These are phyloP conservation scores for Lenwebbia sp. DNA, from an alignment of 345 rosid genomes.

Conservation along the genomic window DNA sequence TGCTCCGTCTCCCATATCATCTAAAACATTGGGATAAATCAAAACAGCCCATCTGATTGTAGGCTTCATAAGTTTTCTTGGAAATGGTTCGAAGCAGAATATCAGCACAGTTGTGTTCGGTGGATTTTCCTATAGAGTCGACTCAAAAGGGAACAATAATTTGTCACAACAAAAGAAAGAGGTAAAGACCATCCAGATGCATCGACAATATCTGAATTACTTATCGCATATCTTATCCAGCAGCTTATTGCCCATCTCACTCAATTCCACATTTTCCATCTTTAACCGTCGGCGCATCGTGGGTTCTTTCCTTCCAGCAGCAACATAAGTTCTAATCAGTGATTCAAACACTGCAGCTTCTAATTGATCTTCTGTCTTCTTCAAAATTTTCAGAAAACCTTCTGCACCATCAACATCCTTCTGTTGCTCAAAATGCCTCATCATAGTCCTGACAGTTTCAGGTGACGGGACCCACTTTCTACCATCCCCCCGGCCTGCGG, in stretches of 20 bases:
- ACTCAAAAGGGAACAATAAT: neutral
- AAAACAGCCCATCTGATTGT: neutral
- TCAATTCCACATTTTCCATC: slow-evolving; percentile 76
- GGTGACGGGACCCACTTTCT: slow-evolving; percentile 70
- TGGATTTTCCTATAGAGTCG: neutral
- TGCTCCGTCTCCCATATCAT: neutral
- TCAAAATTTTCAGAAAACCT: slow-evolving; percentile 52
- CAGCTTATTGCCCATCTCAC: slow-evolving; percentile 48
- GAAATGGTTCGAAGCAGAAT: neutral
- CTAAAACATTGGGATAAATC: neutral
- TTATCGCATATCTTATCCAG: slow-evolving; percentile 52
- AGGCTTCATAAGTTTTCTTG: neutral
- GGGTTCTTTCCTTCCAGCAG: slow-evolving; percentile 63
- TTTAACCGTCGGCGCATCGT: slow-evolving; percentile 49
- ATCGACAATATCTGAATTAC: slow-evolving; percentile 16
- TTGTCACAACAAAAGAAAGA: neutral
- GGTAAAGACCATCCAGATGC: neutral
- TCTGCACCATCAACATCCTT: slow-evolving; percentile 87
- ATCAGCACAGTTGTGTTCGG: neutral
- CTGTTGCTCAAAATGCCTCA: slow-evolving; percentile 56
- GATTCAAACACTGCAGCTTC: slow-evolving; percentile 62
- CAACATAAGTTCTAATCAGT: slow-evolving; percentile 82
- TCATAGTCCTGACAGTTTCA: slow-evolving; percentile 37
- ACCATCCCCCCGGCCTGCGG: slow-evolving; percentile 60
- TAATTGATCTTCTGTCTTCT: slow-evolving; percentile 51